Evolutionary conservation across 176 grass and related monocot species (phyloP), one percentile per base, ranked within the genome.

Genomic region (Bonia amplexicaulis): DNA sequence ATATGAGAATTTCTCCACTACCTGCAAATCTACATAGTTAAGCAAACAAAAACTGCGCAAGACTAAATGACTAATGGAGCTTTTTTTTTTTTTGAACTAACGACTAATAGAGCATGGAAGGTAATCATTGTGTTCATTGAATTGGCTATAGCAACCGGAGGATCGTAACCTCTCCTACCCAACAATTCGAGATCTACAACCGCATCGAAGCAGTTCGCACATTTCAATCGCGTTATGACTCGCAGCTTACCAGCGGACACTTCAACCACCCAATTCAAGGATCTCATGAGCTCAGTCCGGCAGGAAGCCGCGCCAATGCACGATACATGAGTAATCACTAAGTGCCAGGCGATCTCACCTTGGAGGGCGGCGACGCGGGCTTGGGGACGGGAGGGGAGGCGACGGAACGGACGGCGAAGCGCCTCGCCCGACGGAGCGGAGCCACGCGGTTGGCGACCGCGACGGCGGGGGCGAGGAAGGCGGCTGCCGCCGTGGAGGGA

Each of bases 371-470:
- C 68, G 87, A 22, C 16, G 52, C 85, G 25, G 73, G 66, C 62
- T 79, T 78, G 76, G 91, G 47, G n/a, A 66, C 42, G 11, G 89
- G 78, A 84, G 93, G 85, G 25, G 91, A 92, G 79, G 90, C 88
- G 85, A 98, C 81, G 78, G 89, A 86, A 69, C 86, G 90, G 58
- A 95, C 75, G 23, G 80, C 87, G 86, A 88, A 69, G 52, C 58
- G 58, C 72, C 47, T 87, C 76, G 81, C 60, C 19, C 49, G 59
- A 45, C 74, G 79, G 77, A 67, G 76, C 26, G 72, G 66, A n/a
- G 82, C 66, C 23, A 58, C 52, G 58, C 51, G 84, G 45, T 14
- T 52, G 48, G 79, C 17, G 65, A 64, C 80, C 47, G 83, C 59
- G 51, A 76, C 31, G 41, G 83, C 22, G 20, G 87, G 83, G 14